A percentile compares a stretch with the other conserved stretches of the same genome.
phyloP scores from a whole-genome alignment of 192 early-diverging fungal species.

The Coemansia umbellata region DNA sequence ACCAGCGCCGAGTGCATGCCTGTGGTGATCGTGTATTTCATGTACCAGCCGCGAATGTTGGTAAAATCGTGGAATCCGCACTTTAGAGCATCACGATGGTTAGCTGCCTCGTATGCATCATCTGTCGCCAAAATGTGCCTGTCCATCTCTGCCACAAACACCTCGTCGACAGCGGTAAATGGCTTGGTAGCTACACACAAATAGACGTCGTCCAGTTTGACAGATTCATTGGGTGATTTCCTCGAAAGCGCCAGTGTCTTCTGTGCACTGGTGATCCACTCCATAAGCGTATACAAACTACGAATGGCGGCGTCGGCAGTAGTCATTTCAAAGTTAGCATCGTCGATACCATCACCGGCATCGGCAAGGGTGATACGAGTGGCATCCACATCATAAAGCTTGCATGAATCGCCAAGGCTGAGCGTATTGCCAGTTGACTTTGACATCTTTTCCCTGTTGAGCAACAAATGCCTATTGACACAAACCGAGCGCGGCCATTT shows the following conservation, averaged over 20 bases:
- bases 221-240: conserved; percentile 37
- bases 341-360: conserved; percentile 93
- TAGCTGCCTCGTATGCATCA: conserved; percentile 69
- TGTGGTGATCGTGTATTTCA: conserved; percentile 61
- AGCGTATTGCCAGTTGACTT: conserved; percentile 97
- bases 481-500: conserved; percentile 87
- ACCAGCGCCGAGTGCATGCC: conserved; percentile 90
- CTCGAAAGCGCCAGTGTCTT: conserved; percentile 51
- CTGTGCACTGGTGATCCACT: conserved; percentile 82
- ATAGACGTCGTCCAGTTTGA: conserved; percentile 31
- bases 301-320: conserved; percentile 95
- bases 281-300: conserved; percentile 81
- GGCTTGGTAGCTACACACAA: conserved; percentile 53
- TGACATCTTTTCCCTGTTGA: conserved; percentile 97
- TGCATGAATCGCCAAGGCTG: conserved; percentile 72
- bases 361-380: conserved; percentile 92
- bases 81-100: conserved; percentile 91
- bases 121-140: conserved; percentile 64
- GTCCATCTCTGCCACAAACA: conserved; percentile 92
- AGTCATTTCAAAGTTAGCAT: conserved; percentile 96
- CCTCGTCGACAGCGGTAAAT: conserved; percentile 69
- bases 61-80: conserved; percentile 87
- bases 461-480: conserved; percentile 90
- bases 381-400: conserved; percentile 93
- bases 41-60: conserved; percentile 83